Conservation (phyloP, 495 filamentous ascomycete genomes). For the Xylaria cubensis region DNA sequence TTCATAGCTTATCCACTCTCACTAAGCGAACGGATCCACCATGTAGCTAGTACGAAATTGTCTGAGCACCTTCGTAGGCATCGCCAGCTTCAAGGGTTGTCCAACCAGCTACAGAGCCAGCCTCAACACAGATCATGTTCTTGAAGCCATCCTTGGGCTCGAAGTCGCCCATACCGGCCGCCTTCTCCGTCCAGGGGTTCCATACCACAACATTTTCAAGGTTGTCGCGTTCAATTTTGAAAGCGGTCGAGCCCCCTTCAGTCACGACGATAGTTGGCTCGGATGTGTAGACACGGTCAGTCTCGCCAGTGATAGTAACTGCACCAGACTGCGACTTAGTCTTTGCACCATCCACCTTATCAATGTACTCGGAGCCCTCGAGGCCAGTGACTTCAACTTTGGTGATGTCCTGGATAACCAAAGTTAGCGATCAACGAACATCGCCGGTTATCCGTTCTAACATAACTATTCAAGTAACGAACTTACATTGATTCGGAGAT, state of each 20-base stretch:
- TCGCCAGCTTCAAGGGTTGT: constrained; percentile 84
- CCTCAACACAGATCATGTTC: constrained; percentile 93
- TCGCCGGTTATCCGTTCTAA: not conserved
- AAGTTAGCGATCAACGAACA: constrained; percentile 21
- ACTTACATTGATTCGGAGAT: constrained; percentile 79
- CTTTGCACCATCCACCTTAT: constrained; percentile 74
- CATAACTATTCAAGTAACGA: not conserved
- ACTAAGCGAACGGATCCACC: not conserved
- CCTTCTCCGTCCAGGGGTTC: constrained; percentile 95
- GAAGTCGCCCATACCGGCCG: constrained; percentile 83
- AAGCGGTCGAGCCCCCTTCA: constrained; percentile 66
- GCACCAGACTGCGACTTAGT: constrained; percentile 64
- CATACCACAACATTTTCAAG: constrained; percentile 89
- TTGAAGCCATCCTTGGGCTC: constrained; percentile 85
- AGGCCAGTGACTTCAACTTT: constrained; percentile 74
- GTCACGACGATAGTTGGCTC: constrained; percentile 59
- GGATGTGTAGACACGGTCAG: constrained; percentile 74
- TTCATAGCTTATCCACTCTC: constrained; percentile 21
- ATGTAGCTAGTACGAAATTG: constrained; percentile 54
- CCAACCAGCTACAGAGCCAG: constrained; percentile 82
- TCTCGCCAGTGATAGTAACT: constrained; percentile 69
- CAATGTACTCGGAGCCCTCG: constrained; percentile 72
- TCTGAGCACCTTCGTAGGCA: constrained; percentile 88
- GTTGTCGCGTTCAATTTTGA: constrained; percentile 78
- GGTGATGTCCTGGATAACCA: constrained; percentile 69